Base-by-base conservation (phyloP, 2,329 filamentous ascomycete species). In the Trichoderma lentiforme region DNA sequence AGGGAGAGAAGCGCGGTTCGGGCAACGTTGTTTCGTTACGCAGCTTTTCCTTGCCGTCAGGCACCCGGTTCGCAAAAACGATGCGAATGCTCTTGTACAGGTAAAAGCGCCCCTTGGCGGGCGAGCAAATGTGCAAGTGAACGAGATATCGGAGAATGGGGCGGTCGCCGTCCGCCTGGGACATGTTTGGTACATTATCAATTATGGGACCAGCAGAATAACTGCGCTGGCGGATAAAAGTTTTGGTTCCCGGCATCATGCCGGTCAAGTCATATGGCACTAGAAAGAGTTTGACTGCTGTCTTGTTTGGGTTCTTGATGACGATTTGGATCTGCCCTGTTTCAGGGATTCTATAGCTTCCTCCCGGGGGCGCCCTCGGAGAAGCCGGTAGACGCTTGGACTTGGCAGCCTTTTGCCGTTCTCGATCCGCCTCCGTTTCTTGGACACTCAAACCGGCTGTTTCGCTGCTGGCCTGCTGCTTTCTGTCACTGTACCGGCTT, bases 221-320 rank as follows among this genome's bases (percentile, higher is more conserved):
- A 80, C 93, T 96, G 73, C 96, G 91, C 82, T 99, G 96, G 34
- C 96, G 90, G 73, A 99, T 92, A 76, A 98, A 98, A 0, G 96
- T 99, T 81, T 98, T 98, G 18, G 94, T 97, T 0, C 94, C 94
- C 0, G 94, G 89, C 73, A 96, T 92, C 95, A 99, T 99, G 66
- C 94, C 95, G 1, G 90, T 87, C 1, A 99, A 85, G 79, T 98
- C 94, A 76, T 98, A 99, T 0, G 95, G 96, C 3, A 99, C 90
- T 28, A 98, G 86, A 76, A 98, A 98, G 0, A 99, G 85, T 81
- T 99, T 98, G 70, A 98, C 95, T 1, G 96, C 96, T 4, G 96
- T 98, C 80, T 98, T 98, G 83, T 98, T 97, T 18, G 95, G 95
- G 77, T 98, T 99, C 80, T 98, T 98, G 80, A 99, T 93, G 73